phyloP scores from a whole-genome alignment of 202 grass and related monocot species.

The Bolboschoenoplectus hybrid region DNA sequence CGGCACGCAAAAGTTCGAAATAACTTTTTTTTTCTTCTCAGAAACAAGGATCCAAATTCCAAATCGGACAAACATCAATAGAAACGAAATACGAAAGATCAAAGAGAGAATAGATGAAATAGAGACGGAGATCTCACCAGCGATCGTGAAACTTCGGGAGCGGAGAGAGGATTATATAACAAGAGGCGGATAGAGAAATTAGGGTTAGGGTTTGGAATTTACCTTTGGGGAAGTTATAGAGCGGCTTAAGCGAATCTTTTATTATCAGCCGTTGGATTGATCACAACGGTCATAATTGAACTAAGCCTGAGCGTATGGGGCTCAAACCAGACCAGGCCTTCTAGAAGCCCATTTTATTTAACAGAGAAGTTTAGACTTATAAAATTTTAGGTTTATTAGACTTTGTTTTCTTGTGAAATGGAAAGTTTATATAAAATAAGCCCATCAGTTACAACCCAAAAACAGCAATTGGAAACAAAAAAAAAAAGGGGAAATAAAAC shows the following conservation, averaged over 20 bases:
- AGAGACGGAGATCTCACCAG: background rate
- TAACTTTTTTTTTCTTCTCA: background rate
- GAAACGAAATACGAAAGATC: no score
- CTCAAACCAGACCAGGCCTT: background rate
- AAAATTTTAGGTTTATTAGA: background rate
- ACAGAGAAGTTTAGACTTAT: background rate
- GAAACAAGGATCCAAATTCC: background rate
- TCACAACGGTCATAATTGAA: background rate
- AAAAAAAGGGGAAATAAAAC: no score
- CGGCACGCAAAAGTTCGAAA: background rate
- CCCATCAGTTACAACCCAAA: no score
- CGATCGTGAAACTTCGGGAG: background rate
- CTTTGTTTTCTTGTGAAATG: background rate
- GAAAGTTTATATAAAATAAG: no score
- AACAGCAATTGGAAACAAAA: no score
- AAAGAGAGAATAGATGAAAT: background rate
- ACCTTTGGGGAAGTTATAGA: background rate
- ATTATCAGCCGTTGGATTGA: conserved; percentile 30
- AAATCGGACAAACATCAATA: background rate
- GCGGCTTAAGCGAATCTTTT: background rate
- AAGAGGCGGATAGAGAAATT: conserved; percentile 3
- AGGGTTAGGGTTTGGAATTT: conserved; percentile 35
- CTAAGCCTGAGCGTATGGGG: background rate
- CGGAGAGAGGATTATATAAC: background rate
- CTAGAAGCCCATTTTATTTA: background rate